Evolutionary conservation across 2,329 filamentous ascomycete species (phyloP).

Genomic region (Spiromastix sp.): DNA sequence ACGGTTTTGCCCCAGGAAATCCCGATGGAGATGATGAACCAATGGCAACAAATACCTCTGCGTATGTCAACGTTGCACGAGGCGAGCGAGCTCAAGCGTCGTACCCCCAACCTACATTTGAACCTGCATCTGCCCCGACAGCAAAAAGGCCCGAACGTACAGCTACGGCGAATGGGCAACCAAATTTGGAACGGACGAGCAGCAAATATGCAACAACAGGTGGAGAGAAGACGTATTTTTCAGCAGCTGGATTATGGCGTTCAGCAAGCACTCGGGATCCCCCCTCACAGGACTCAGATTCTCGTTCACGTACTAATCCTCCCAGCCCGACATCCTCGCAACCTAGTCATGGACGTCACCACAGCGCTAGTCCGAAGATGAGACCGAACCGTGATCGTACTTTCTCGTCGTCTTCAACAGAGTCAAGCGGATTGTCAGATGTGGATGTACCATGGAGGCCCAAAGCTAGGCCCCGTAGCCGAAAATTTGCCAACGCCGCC

Average conservation of each 20-base stretch:
- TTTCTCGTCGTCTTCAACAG: constrained; percentile 27
- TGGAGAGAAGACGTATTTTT: constrained; percentile 49
- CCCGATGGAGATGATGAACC: constrained; percentile 51
- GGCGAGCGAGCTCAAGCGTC: constrained; percentile 23
- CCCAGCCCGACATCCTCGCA: constrained; percentile 23
- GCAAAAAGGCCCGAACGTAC: constrained; percentile 28
- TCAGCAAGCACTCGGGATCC: constrained; percentile 45
- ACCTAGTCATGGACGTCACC: constrained; percentile 22
- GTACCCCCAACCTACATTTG: constrained; percentile 25
- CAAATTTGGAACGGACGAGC: constrained; percentile 41
- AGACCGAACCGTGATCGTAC: constrained; percentile 22
- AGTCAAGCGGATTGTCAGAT: constrained; percentile 29
- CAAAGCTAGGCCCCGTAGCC: constrained; percentile 32
- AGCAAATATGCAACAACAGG: constrained; percentile 44
- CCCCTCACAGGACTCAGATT: constrained; percentile 24
- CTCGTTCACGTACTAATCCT: constrained; percentile 26
- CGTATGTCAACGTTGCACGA: constrained; percentile 32
- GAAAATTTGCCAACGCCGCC: constrained; percentile 18
- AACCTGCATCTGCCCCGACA: constrained; percentile 30
- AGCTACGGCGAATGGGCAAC: constrained; percentile 4
- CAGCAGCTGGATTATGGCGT: constrained; percentile 39
- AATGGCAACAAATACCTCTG: constrained; percentile 42
- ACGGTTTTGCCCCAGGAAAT: constrained; percentile 48
- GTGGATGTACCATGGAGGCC: constrained; percentile 22
- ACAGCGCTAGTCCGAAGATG: constrained; percentile 34